Evolutionary conservation across 768 basidiomycete genomes (phyloP), one percentile per base, ranked within the genome.

Genomic region (Pleurotus giganteus): DNA sequence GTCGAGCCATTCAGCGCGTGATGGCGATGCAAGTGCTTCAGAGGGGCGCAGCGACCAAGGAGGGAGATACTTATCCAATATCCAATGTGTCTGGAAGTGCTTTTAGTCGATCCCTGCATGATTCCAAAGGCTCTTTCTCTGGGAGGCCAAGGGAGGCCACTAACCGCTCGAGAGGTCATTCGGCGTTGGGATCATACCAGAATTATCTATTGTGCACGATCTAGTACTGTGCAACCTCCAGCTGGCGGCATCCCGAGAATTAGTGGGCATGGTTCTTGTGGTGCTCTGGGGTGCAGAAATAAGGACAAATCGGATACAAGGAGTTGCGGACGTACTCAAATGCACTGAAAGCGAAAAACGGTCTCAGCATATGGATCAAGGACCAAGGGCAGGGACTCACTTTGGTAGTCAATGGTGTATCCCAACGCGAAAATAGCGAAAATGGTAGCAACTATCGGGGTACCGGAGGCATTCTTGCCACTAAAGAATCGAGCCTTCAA

Each of bases 221-320:
- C 39, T 19, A 7, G 7, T 41, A 41, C 39, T 12, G 39, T 41
- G 19, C 39, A 7, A 7, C 19, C 19, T 17, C 39, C 39, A 41
- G 17, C 17, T 21, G 19, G 6, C 19, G 2, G 13, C 12, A 26
- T 7, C 3, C 5, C 5, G 15, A 34, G 37, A 15, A 32, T 71
- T 75, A 93, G 73, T 93, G 91, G n/a, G 85, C 73, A 69, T 89
- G 85, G 76, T 93, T 91, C 82, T 93, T 93, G 83, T 91, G 89
- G 74, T 91, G 88, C 71, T 92, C 91, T 92, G 65, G 15, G 53
- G 57, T 57, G 32, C 43, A 58, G 36, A 49, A 47, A 56, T 73
- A 56, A 75, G 69, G 39, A 61, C 37, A 56, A 17, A 5, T 9
- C 19, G 55, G 24, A 2, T 2, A 19, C 3, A 55, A 51, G 27